These are phyloP conservation scores for Mortierella sp. DNA, from an alignment of 371 early-diverging fungal species.

Conservation along the genomic window DNA sequence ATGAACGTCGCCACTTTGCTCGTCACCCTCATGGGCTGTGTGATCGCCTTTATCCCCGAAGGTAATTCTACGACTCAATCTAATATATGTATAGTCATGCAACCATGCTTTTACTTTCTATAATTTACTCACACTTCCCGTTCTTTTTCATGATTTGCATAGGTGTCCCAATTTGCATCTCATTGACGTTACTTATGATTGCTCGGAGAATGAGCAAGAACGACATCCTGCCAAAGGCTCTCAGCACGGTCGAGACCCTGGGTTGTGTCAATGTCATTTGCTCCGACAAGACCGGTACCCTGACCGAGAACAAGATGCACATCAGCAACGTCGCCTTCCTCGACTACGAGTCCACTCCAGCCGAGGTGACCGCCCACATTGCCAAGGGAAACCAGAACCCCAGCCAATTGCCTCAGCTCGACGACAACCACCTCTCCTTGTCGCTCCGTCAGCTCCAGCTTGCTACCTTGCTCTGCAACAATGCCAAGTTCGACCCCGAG, in stretches of 20 bases:
- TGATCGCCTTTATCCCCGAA: slow-evolving; percentile 77
- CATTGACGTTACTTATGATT: slow-evolving; percentile 66
- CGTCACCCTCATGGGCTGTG: slow-evolving; percentile 79
- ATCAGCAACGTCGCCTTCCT: slow-evolving; percentile 65
- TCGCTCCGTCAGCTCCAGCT: slow-evolving; percentile 62
- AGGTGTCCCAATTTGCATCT: slow-evolving; percentile 67
- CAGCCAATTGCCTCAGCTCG: slow-evolving; percentile 29
- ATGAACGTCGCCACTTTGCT: slow-evolving; percentile 69
- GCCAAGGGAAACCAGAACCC: slow-evolving; percentile 14
- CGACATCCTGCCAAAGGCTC: slow-evolving; percentile 72
- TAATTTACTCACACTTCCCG: slow-evolving; percentile 5
- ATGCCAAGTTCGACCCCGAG: slow-evolving; percentile 68
- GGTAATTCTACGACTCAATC: slow-evolving; percentile 45
- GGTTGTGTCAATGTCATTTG: slow-evolving; percentile 78
- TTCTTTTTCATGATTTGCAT: slow-evolving; percentile 8
- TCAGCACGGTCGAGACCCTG: slow-evolving; percentile 77
- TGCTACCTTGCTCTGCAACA: slow-evolving; percentile 74
- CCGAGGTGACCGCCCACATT: slow-evolving; percentile 33
- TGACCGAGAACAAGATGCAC: slow-evolving; percentile 76
- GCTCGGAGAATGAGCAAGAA: slow-evolving; percentile 68
- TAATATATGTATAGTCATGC: not conserved
- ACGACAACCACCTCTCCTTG: slow-evolving; percentile 19
- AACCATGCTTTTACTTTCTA: not conserved
- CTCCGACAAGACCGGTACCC: slow-evolving; percentile 82
- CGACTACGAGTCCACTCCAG: slow-evolving; percentile 57